Conservation (phyloP, 805 yeast genomes). For the Pichia paraexigua region DNA sequence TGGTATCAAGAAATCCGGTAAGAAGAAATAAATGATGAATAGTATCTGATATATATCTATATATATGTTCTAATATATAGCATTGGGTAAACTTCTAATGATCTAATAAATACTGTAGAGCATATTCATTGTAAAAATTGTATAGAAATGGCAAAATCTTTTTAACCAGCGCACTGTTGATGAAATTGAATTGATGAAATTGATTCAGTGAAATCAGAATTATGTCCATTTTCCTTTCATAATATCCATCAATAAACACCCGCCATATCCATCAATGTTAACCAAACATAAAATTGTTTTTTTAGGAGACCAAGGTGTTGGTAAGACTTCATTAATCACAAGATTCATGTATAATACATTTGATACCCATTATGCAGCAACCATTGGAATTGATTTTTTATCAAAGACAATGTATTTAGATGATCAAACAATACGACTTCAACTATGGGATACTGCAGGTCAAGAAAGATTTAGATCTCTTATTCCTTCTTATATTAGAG, state of each 20-base stretch:
- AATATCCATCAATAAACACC: neutral
- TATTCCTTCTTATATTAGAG: slow-evolving; percentile 93
- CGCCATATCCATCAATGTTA: slow-evolving; percentile 25
- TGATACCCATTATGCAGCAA: slow-evolving; percentile 93
- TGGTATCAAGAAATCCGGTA: slow-evolving; percentile 87
- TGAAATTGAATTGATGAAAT: neutral
- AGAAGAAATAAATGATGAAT: slow-evolving; percentile 28
- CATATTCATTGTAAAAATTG: no score
- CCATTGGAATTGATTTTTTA: slow-evolving; percentile 93
- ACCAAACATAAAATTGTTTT: slow-evolving; percentile 85
- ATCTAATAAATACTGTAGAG: neutral
- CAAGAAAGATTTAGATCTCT: slow-evolving; percentile 93
- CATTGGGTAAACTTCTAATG: neutral
- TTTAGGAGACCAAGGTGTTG: slow-evolving; percentile 96
- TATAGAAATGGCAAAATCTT: neutral
- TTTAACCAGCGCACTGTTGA: neutral
- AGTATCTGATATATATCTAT: neutral
- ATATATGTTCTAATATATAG: neutral
- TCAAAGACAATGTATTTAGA: slow-evolving; percentile 91
- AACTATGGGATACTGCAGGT: slow-evolving; percentile 97
- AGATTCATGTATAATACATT: slow-evolving; percentile 97
- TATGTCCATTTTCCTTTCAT: neutral
- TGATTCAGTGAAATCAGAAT: neutral
- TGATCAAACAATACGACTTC: slow-evolving; percentile 90
- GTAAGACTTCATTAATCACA: slow-evolving; percentile 93